Base-by-base conservation (phyloP, 306 rosid genomes). In the Trifolium subterraneum region DNA sequence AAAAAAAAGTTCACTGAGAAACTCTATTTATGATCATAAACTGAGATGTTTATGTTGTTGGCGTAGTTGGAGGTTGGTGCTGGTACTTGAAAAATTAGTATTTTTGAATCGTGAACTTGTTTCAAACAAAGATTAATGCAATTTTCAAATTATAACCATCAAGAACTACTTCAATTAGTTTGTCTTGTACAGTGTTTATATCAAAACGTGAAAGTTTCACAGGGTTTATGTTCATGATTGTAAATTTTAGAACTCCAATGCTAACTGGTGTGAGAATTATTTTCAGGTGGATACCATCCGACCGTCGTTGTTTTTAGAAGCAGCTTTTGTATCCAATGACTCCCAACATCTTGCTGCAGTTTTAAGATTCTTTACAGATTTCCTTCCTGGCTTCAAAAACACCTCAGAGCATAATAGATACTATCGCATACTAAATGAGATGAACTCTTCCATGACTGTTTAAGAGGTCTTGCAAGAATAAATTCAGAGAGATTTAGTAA, bases 301-400 rank as follows among this genome's bases (percentile, higher is more conserved):
- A 56, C 88, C 99, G 36, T 87, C 97, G n/a, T 73, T 92, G 88
- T 95, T 92, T 87, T 95, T 92, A 14, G 92, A 95, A 82, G 90
- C 90, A 4, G 97, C 98, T 64, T 85, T 83, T 64, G 82, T 82
- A 35, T 87, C 93, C 45, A 87, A 70, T 10, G 88, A 95, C 82
- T 73, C 92, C 2, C 93, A 88, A 80, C 89, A 85, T 83, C 85
- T 92, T 54, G 90, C 98, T 71, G 90, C 99, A 33, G 96, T 92
- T 79, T 80, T 92, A 63, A 90, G 97, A 76, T 95, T 95, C 88
- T 84, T 88, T 33, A 64, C 89, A 33, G 97, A 95, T 80, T 95
- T 90, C 45, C 85, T 81, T 56, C 98, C 99, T 64, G 88, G 86
- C 50, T 90, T 92, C 86, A 82, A 74, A 81, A 74, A 77, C 78